phyloP scores from a whole-genome alignment of 768 basidiomycete genomes.

The Dentipellis fragilis region DNA sequence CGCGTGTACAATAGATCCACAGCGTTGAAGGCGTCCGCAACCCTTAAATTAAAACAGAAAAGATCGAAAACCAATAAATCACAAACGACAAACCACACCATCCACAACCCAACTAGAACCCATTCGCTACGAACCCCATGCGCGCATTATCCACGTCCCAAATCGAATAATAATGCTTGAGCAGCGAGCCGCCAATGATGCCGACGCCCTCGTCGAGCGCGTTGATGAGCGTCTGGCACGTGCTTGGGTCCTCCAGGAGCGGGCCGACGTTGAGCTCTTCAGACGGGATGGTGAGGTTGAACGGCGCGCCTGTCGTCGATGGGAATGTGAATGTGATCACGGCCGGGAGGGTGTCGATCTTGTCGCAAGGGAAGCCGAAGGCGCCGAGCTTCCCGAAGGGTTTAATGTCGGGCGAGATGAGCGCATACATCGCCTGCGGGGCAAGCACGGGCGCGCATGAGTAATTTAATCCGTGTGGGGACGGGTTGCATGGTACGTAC shows the following conservation, averaged over 20 bases:
- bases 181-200: conserved; percentile 42
- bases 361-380: conserved; percentile 43
- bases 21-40: no score
- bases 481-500: conserved; percentile 24
- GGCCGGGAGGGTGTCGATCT: conserved; percentile 37
- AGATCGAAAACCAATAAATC: no score
- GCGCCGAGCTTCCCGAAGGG: conserved; percentile 40
- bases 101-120: neutral
- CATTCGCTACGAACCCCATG: conserved; percentile 43
- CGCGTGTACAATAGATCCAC: no score
- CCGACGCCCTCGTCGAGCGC: conserved; percentile 37
- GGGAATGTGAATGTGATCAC: conserved; percentile 44
- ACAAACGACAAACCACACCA: neutral
- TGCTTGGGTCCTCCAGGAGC: conserved; percentile 36
- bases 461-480: no score
- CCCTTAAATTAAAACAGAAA: no score
- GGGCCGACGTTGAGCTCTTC: conserved; percentile 49
- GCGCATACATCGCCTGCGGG: conserved; percentile 40
- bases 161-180: conserved; percentile 53
- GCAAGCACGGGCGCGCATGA: no score
- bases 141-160: conserved; percentile 43
- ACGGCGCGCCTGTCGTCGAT: conserved; percentile 35
- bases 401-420: conserved; percentile 48
- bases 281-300: conserved; percentile 49
- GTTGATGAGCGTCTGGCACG: conserved; percentile 51